Conservation (phyloP, 768 basidiomycete species). For the Pleurotus cornucopiae region DNA sequence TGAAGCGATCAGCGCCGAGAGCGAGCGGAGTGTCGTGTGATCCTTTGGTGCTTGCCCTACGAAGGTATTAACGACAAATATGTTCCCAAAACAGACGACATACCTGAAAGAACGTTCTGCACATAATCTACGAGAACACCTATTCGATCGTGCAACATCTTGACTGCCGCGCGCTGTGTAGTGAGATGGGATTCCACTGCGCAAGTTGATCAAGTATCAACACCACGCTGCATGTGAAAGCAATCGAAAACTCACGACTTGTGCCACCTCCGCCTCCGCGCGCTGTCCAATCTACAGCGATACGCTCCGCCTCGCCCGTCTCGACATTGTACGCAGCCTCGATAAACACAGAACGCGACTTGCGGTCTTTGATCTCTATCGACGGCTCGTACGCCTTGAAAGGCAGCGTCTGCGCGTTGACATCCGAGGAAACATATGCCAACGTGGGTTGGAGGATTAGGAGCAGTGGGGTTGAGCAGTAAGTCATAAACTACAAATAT, state of each 20-base stretch:
- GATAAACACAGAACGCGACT: conserved; percentile 74
- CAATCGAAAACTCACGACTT: conserved; percentile 50
- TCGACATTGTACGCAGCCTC: conserved; percentile 87
- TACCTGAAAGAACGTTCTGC: conserved; percentile 68
- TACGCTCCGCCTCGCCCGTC: conserved; percentile 97
- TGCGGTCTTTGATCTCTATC: conserved; percentile 78
- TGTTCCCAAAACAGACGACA: conserved; percentile 13
- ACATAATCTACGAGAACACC: conserved; percentile 85
- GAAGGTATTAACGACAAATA: neutral
- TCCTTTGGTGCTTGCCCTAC: conserved; percentile 74
- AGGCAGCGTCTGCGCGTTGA: conserved; percentile 75
- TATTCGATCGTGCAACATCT: conserved; percentile 95
- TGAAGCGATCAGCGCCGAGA: conserved; percentile 83
- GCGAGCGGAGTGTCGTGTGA: conserved; percentile 75
- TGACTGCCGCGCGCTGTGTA: conserved; percentile 90
- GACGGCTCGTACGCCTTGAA: conserved; percentile 93
- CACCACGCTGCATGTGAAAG: neutral
- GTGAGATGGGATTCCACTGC: conserved; percentile 88
- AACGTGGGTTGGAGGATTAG: conserved; percentile 65
- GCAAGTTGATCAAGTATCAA: no score
- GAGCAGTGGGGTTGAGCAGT: conserved; percentile 87
- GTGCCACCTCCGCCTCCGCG: conserved; percentile 80
- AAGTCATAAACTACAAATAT: conserved; percentile 63
- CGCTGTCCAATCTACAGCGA: conserved; percentile 95
- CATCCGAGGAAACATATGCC: conserved; percentile 38